Evolutionary conservation across 805 yeast species (phyloP), one percentile per base, ranked within the genome.

Genomic region (Candida golubevii): DNA sequence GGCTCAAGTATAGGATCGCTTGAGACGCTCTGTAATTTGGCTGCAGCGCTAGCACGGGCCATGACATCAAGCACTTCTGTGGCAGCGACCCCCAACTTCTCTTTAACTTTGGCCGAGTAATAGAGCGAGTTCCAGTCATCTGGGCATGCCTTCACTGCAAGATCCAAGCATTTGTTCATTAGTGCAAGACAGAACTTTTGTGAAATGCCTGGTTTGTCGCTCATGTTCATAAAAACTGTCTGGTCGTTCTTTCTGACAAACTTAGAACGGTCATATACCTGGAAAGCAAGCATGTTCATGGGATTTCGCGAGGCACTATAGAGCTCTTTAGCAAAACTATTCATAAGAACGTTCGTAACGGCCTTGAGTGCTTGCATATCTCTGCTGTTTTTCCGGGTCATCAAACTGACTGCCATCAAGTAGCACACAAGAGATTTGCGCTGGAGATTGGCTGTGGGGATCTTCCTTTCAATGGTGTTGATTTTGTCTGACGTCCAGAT

Each of bases 401-500:
- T 33, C 1, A 71, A 53, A 53, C 77, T 82, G 14, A 81, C 65
- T 0, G 95, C 89, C 86, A 85, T 83, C 18, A 82, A 58, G 53
- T 83, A 88, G 48, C 95, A 83, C 2, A 88, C 53, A 1, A 91
- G 61, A 0, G 96, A 73, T 54, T 76, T 83, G 46, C 84, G 73
- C 60, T 88, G 96, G 3, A 78, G 58, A 6, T 73, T 63, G 0
- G 89, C 88, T 0, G 88, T 83, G 0, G 65, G 60, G 4, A 65
- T 65, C 55, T 83, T 83, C 48, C 81, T 73, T 6, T 85, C 93
- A 0, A 71, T 57, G 0, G 77, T 71, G 41, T 82, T 82, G 32
- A 88, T 64, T 56, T 85, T 85, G 55, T 90, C 97, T 0, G 96
- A 82, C 1, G 91, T 85, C 95, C 96, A 88, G n/a, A 87, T 80